Evolutionary conservation across 1,284 basidiomycete species (phyloP).

Genomic region (Calocybe gambosa): DNA sequence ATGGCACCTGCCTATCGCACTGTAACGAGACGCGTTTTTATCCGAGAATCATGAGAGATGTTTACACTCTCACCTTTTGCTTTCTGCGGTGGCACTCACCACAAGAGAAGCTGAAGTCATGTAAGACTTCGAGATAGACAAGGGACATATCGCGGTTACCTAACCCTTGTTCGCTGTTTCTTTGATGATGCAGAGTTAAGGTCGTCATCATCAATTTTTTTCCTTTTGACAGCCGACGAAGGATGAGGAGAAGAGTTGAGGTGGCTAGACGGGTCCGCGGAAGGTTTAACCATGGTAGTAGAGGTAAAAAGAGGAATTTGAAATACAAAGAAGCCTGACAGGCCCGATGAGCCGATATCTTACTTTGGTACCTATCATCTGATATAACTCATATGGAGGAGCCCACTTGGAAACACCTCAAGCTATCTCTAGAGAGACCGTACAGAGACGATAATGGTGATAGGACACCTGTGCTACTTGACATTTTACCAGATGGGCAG

Average conservation of each 20-base stretch:
- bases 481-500: conserved; percentile 65
- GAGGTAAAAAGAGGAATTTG: conserved; percentile 3
- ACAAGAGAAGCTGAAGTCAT: conserved; percentile 63
- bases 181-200: conserved; percentile 40
- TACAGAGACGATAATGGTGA: conserved; percentile 71
- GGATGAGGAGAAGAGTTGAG: conserved; percentile 13
- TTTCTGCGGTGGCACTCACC: conserved; percentile 81
- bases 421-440: conserved; percentile 65
- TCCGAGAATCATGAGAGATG: conserved; percentile 7
- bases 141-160: conserved; percentile 37
- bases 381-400: conserved; percentile 15
- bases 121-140: conserved; percentile 9
- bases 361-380: conserved; percentile 2
- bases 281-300: conserved; percentile 29
- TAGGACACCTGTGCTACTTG: conserved; percentile 53
- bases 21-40: conserved; percentile 27
- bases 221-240: conserved; percentile 40
- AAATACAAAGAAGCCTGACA: conserved; percentile 9
- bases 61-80: conserved; percentile 53
- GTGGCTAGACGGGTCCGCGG: conserved; percentile 19
- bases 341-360: conserved; percentile 15
- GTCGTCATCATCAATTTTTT: conserved; percentile 60
- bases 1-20: conserved; percentile 78
- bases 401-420: conserved; percentile 51
- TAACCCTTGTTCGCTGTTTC: conserved; percentile 71